Percentiles rank a stretch among this genome's conserved stretches.
Evolutionary conservation across 1,284 basidiomycete species (phyloP).

Genomic region (Cryptococcus sp.): DNA sequence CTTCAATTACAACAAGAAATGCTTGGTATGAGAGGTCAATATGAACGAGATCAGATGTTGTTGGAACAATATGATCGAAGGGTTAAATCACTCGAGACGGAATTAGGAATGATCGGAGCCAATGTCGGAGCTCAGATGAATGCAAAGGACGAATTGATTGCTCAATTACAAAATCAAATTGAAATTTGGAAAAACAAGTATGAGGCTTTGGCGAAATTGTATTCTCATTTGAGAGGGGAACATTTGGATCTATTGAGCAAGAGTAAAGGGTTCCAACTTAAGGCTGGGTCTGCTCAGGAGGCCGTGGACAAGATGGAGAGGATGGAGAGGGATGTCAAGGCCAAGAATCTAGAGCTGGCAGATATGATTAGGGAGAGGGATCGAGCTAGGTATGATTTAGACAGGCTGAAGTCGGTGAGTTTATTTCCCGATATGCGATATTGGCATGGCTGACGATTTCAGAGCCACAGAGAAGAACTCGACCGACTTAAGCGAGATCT

Average conservation of each 20-base stretch:
- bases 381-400: slow-evolving; percentile 92
- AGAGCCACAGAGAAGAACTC: slow-evolving; percentile 89
- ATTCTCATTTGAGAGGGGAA: slow-evolving; percentile 94
- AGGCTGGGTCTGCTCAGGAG: slow-evolving; percentile 97
- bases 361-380: slow-evolving; percentile 99
- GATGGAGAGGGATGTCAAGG: slow-evolving; percentile 97
- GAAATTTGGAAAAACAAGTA: slow-evolving; percentile 98
- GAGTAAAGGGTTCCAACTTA: slow-evolving; percentile 96
- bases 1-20: slow-evolving; percentile 82
- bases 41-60: slow-evolving; percentile 96
- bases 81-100: slow-evolving; percentile 93
- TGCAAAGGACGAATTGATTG: slow-evolving; percentile 93
- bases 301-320: slow-evolving; percentile 99
- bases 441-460: slow-evolving; percentile 1
- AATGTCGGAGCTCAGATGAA: slow-evolving; percentile 84
- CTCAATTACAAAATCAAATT: slow-evolving; percentile 94
- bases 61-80: slow-evolving; percentile 96
- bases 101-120: slow-evolving; percentile 70
- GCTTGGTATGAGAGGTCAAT: slow-evolving; percentile 90
- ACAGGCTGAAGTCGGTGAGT: slow-evolving; percentile 75
- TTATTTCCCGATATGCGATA: not conserved
- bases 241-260: slow-evolving; percentile 96
- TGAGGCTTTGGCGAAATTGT: slow-evolving; percentile 96
- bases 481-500: slow-evolving; percentile 91
- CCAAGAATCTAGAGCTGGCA: slow-evolving; percentile 96